These are phyloP conservation scores for Alternaria arbusti DNA, from an alignment of 2,329 filamentous ascomycete genomes.

Conservation along the genomic window DNA sequence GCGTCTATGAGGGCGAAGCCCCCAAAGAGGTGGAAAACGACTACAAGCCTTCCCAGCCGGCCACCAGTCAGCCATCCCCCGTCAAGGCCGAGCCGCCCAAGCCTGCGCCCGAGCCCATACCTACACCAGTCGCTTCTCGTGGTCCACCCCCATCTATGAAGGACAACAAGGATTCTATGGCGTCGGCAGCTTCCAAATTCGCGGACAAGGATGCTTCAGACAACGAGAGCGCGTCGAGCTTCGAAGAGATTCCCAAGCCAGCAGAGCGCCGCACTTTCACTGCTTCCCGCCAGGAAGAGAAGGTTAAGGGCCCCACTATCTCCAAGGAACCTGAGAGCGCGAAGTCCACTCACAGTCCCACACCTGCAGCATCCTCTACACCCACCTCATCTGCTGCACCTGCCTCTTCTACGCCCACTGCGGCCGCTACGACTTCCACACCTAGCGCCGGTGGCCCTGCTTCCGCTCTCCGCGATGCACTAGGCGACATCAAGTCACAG, in stretches of 20 bases:
- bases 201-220: constrained; percentile 72
- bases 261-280: constrained; percentile 62
- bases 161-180: constrained; percentile 87
- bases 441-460: constrained; percentile 54
- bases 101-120: constrained; percentile 56
- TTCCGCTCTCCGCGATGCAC: constrained; percentile 66
- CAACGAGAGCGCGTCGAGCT: constrained; percentile 75
- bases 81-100: constrained; percentile 61
- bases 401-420: constrained; percentile 48
- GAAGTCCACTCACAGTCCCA: constrained; percentile 49
- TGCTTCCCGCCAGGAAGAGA: constrained; percentile 49
- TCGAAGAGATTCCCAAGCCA: constrained; percentile 84
- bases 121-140: constrained; percentile 55
- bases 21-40: constrained; percentile 77
- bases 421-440: constrained; percentile 46
- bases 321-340: constrained; percentile 53
- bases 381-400: constrained; percentile 45
- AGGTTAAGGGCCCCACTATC: constrained; percentile 42
- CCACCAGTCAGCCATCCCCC: constrained; percentile 46
- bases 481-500: constrained; percentile 78
- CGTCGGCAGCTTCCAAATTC: constrained; percentile 83
- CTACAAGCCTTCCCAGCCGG: constrained; percentile 63
- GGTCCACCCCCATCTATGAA: constrained; percentile 73
- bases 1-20: constrained; percentile 83
- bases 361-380: constrained; percentile 43